Base-by-base conservation (phyloP, 2,329 filamentous ascomycete genomes). In the Exophiala bonariae region DNA sequence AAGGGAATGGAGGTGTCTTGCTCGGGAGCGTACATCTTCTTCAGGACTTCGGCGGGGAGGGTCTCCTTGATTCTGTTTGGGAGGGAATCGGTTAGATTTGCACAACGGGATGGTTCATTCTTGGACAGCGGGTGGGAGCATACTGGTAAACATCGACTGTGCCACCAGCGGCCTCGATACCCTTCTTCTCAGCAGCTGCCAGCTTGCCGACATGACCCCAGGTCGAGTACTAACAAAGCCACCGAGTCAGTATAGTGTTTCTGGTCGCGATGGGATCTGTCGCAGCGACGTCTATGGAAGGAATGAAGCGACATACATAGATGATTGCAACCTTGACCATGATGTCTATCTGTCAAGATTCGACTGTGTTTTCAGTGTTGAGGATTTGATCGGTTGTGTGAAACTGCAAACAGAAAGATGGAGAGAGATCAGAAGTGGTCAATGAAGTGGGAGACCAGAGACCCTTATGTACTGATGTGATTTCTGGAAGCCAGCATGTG, bases 281-380 rank as follows among this genome's bases (percentile, higher is more conserved):
- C 16, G 7, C 16, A 20, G 39, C 8, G 10, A 30, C 19, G 11
- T 18, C 22, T 11, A 16, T 35, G 13, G 30, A 32, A 13, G 19
- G 26, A 30, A 20, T 18, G 22, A 14, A 39, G 17, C 37, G 39
- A 81, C 86, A 61, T 78, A 91, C 87, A 71, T 83, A 95, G 69
- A 96, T 82, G 73, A 96, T 93, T 62, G 90, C 90, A 66, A 96
- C 81, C 78, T 89, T 95, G 70, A 87, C 88, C 89, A 95, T 95
- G 63, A 63, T 79, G 76, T 40, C 23, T 26, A 11, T 26, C 23
- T 26, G 11, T 26, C 11, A 11, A 26, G 23, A 26, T 26, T 6
- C 11, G 11, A 11, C 11, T 26, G 23, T 26, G 6, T 11, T 26
- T 26, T 6, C 11, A 26, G 11, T n/a, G 11, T 11, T 26, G 23